Base-by-base conservation (phyloP, 1,284 basidiomycete species). In the Polyporus tsugae region DNA sequence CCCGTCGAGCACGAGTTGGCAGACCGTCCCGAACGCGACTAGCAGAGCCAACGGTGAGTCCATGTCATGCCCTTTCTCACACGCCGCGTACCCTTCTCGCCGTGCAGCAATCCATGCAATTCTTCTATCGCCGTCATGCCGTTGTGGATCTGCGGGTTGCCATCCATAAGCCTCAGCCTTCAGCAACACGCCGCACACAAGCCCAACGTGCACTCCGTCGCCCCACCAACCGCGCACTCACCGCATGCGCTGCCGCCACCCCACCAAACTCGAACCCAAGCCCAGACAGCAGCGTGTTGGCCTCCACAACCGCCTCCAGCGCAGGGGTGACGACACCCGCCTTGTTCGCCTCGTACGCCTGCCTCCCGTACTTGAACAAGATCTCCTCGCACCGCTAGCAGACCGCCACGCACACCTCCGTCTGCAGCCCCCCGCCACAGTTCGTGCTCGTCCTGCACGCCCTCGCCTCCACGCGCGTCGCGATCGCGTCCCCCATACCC, bases 251-350 rank as follows among this genome's bases (percentile, higher is more conserved):
- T 15, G 79, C 78, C 22, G 79, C 79, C 1, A 80, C 70, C 2
- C 78, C 79, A 2, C 79, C 79, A n/a, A 76, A 78, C 70, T 80
- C 79, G 68, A 79, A 79, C 35, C 78, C 79, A 15, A 80, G 67
- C 13, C 79, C 79, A 17, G 78, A 79, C 49, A 79, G 65, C 29
- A 80, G 75, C 11, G 79, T 80, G 74, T 80, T 80, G 29, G 79
- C 79, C 69, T 80, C 79, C 4, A 80, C 76, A 59, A 80, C 79
- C 4, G 78, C 78, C 73, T 80, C 79, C 35, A 80, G 75, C 36
- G 79, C 79, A 15, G 78, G 78, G 4, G 79, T 79, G 13, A 79
- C 72, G 11, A 73, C 78, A 49, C 75, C 66, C 33, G 75, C 78
- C 72, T 76, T 76, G 74, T 78, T 79, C 65, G 78, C 78, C 70